Conservation (phyloP, 1,284 basidiomycete species). For the Sporisorium iseilematis-ciliati region DNA sequence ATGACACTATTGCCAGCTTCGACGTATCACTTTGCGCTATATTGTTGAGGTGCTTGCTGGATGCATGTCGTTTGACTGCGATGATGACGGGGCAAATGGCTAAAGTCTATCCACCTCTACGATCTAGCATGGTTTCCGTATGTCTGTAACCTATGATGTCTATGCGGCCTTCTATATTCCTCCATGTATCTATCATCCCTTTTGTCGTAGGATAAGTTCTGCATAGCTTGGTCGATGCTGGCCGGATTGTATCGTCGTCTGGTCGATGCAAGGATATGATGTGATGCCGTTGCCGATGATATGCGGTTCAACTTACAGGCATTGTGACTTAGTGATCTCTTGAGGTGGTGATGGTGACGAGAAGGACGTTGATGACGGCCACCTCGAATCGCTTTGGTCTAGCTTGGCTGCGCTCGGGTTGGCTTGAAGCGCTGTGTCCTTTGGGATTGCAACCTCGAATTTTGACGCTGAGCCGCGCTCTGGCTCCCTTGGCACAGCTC, state of each 20-base stretch:
- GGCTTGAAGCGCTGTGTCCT: conserved; percentile 4
- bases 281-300: conserved; percentile 23
- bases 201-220: not conserved
- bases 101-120: not conserved
- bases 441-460: not conserved
- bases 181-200: not conserved
- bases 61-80: not conserved
- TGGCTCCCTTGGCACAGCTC: not conserved
- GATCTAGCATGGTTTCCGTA: not conserved
- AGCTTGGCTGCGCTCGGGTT: conserved; percentile 4
- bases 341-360: conserved; percentile 56
- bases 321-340: conserved; percentile 56
- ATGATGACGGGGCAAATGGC: not conserved
- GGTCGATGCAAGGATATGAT: conserved; percentile 27
- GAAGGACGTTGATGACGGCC: conserved; percentile 35
- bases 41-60: too few relatives aligned
- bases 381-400: conserved; percentile 47
- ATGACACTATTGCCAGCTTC: too few relatives aligned
- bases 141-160: not conserved
- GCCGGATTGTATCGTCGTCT: not conserved
- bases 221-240: conserved; percentile 2
- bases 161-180: not conserved
- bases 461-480: conserved; percentile 1
- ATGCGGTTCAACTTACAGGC: conserved; percentile 46
- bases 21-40: too few relatives aligned